These are phyloP conservation scores for Porogramme epimiltina DNA, from an alignment of 1,284 basidiomycete genomes.

Conservation along the genomic window DNA sequence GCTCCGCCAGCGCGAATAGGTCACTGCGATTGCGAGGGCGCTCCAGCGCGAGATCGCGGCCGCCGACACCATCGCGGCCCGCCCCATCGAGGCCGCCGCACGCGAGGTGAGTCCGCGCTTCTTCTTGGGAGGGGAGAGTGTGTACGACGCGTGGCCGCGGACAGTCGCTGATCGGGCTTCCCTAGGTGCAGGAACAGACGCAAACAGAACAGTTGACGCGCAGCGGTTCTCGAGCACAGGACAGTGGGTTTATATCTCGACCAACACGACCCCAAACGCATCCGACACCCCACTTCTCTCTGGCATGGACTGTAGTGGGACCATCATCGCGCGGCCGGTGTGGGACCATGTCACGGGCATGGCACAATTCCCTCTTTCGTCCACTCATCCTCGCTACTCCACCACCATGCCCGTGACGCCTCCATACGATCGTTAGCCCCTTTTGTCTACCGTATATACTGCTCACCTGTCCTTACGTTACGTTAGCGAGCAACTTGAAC, in stretches of 20 bases:
- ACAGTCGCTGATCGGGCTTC: conserved; percentile 30
- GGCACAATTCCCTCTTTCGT: conserved; percentile 33
- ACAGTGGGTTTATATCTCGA: conserved; percentile 60
- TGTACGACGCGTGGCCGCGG: conserved; percentile 24
- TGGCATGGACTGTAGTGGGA: conserved; percentile 72
- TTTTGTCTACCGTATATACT: too few species aligned
- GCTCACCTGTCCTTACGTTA: too few species aligned
- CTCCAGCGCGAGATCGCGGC: conserved; percentile 51
- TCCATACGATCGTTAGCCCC: too few species aligned
- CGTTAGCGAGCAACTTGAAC: too few species aligned
- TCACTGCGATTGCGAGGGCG: conserved; percentile 53
- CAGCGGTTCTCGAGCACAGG: conserved; percentile 47
- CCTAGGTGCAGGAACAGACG: conserved; percentile 30
- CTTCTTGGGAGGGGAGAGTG: too few species aligned
- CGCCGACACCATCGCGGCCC: not conserved
- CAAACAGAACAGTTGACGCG: conserved; percentile 20
- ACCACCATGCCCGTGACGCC: too few species aligned
- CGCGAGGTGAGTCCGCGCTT: conserved; percentile 23
- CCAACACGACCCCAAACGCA: conserved; percentile 56
- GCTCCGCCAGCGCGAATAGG: conserved; percentile 32
- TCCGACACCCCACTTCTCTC: conserved; percentile 61
- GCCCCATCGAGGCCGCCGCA: conserved; percentile 5
- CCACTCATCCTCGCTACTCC: too few species aligned
- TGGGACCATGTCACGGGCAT: conserved; percentile 50
- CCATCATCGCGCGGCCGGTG: conserved; percentile 64